Percentiles rank a stretch among this genome's conserved stretches.
Conservation (phyloP, 2,329 filamentous ascomycete species). For the Colletotrichum tropicicola region DNA sequence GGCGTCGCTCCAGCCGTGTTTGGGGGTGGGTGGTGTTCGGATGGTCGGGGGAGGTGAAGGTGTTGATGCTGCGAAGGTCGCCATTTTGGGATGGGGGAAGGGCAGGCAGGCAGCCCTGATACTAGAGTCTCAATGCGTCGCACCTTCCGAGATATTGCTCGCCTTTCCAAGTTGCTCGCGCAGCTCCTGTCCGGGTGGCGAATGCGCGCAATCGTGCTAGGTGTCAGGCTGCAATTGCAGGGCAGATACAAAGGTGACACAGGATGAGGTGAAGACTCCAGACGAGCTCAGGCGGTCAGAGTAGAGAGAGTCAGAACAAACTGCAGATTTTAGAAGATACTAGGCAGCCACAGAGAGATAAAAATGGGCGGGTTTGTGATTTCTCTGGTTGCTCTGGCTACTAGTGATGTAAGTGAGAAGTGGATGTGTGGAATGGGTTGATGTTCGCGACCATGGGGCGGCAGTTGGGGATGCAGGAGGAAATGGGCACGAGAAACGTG, state of each 20-base stretch:
- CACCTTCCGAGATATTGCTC: background rate
- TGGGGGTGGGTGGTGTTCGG: slow-evolving; percentile 75
- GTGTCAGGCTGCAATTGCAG: background rate
- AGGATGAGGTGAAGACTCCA: slow-evolving; percentile 2
- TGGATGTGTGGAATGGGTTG: slow-evolving; percentile 28
- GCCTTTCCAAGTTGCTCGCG: background rate
- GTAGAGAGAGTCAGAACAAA: background rate
- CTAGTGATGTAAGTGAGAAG: slow-evolving; percentile 27
- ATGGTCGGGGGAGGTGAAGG: slow-evolving; percentile 68
- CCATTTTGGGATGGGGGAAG: slow-evolving; percentile 23
- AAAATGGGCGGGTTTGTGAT: slow-evolving; percentile 9
- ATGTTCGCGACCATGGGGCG: slow-evolving; percentile 26
- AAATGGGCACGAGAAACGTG: slow-evolving; percentile 22
- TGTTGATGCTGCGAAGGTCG: slow-evolving; percentile 54
- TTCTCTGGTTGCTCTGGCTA: slow-evolving; percentile 28
- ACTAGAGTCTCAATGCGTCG: background rate
- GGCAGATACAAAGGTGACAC: background rate
- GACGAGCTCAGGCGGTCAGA: slow-evolving; percentile 7
- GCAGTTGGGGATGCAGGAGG: slow-evolving; percentile 23
- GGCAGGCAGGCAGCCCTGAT: slow-evolving; percentile 15
- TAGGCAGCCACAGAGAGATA: background rate
- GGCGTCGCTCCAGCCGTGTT: slow-evolving; percentile 71
- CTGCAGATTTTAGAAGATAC: background rate
- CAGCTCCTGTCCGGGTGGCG: background rate
- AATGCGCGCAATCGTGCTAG: background rate